A percentile compares a stretch with the other conserved stretches of the same genome.
Evolutionary conservation across 2,329 filamentous ascomycete species (phyloP).

Genomic region (Xylariaceae sp.): DNA sequence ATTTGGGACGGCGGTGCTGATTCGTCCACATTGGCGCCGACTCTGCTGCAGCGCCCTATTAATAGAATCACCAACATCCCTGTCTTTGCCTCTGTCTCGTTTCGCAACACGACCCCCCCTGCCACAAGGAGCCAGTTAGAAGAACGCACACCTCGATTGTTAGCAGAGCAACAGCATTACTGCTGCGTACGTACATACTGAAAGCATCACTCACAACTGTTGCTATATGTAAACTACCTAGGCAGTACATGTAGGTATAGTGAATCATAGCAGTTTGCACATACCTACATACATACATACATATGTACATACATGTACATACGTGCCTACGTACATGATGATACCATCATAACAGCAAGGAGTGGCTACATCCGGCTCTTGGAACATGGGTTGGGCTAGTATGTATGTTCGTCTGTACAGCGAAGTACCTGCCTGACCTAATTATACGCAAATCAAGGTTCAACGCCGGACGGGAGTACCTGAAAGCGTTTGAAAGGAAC

Average conservation of each 20-base stretch:
- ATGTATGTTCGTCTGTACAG: too few species aligned
- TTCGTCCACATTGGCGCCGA: constrained; percentile 24
- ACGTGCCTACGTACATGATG: constrained; percentile 5
- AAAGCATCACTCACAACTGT: too few species aligned
- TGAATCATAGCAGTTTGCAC: too few species aligned
- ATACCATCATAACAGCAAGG: constrained; percentile 13
- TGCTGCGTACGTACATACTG: background rate
- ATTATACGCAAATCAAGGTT: background rate
- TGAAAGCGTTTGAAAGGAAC: constrained; percentile 1
- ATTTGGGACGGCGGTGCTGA: constrained; percentile 22
- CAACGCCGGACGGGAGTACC: background rate
- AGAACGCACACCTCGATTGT: constrained; percentile 18
- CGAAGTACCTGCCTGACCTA: background rate
- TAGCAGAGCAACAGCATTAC: constrained; percentile 18
- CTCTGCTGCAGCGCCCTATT: constrained; percentile 29
- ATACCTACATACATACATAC: too few species aligned
- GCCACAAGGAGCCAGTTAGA: constrained; percentile 29
- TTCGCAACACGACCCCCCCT: constrained; percentile 36
- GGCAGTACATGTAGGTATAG: too few species aligned
- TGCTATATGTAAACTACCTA: too few species aligned
- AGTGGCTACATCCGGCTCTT: constrained; percentile 1
- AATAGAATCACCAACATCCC: constrained; percentile 30
- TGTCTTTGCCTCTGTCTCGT: constrained; percentile 32
- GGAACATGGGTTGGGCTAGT: too few species aligned
- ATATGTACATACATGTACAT: constrained; percentile 1